Percentiles rank a stretch among this genome's conserved stretches.
These are phyloP conservation scores for Inga oerstediana DNA, from an alignment of 306 rosid species.

Conservation along the genomic window DNA sequence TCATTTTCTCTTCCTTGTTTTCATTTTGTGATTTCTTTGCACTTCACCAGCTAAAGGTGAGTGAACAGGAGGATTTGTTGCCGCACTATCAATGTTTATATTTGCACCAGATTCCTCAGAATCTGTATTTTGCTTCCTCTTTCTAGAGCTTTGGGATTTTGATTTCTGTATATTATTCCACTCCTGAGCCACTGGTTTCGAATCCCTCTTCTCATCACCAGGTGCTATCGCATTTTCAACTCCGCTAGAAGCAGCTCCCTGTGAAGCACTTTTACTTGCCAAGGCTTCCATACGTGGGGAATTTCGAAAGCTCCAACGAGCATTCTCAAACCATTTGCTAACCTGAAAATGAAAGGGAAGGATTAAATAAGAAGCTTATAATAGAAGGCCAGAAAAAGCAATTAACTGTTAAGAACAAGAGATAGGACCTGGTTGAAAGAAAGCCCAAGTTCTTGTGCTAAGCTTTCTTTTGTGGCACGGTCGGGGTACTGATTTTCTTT, in stretches of 20 bases:
- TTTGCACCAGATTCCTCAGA: constrained; percentile 38
- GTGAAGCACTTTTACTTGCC: constrained; percentile 40
- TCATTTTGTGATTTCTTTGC: constrained; percentile 41
- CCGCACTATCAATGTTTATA: constrained; percentile 13
- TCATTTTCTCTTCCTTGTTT: constrained; percentile 56
- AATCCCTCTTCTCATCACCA: constrained; percentile 31
- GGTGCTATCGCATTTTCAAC: constrained; percentile 36
- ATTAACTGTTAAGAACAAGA: constrained; percentile 22
- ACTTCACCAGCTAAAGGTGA: constrained; percentile 36
- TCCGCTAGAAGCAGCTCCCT: constrained; percentile 27
- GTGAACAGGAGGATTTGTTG: constrained; percentile 33
- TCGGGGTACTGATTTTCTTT: constrained; percentile 88
- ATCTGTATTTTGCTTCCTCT: constrained; percentile 65
- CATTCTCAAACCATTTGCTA: constrained; percentile 88
- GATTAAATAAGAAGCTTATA: not conserved
- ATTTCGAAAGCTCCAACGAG: constrained; percentile 74
- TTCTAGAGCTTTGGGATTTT: constrained; percentile 45
- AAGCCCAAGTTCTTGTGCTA: constrained; percentile 84
- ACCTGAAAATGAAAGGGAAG: constrained; percentile 53
- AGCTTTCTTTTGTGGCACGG: constrained; percentile 67
- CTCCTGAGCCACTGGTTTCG: constrained; percentile 28
- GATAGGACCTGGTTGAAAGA: constrained; percentile 64
- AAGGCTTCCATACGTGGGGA: constrained; percentile 41
- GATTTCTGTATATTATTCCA: constrained; percentile 42
- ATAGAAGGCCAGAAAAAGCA: not conserved